Evolutionary conservation across 495 filamentous ascomycete genomes (phyloP).

Genomic region (Aspergillus cavernicola): DNA sequence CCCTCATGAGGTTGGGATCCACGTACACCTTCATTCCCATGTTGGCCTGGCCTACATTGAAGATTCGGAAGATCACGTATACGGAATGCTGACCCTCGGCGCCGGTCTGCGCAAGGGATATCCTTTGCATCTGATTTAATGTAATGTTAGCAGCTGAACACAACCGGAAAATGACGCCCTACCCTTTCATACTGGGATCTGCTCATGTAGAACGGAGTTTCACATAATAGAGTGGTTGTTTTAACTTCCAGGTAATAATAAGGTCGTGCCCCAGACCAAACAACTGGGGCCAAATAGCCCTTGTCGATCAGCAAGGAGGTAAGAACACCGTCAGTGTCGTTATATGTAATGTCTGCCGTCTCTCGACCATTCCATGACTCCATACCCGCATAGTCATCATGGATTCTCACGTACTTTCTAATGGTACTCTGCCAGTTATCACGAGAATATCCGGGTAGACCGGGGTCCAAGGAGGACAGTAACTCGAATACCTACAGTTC

Average conservation of each 20-base stretch:
- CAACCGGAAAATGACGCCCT: slow-evolving; percentile 4
- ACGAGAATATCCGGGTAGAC: slow-evolving; percentile 21
- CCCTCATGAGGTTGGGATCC: slow-evolving; percentile 27
- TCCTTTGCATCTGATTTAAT: neutral
- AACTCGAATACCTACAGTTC: slow-evolving; percentile 38
- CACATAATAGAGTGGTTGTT: slow-evolving; percentile 33
- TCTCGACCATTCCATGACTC: slow-evolving; percentile 32
- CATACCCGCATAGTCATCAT: slow-evolving; percentile 36
- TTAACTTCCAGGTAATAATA: slow-evolving; percentile 48
- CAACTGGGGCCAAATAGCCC: slow-evolving; percentile 26
- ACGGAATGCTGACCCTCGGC: slow-evolving; percentile 10
- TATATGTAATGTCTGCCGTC: slow-evolving; percentile 40
- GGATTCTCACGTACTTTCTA: slow-evolving; percentile 28
- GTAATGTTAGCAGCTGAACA: neutral
- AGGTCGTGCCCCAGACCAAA: slow-evolving; percentile 25
- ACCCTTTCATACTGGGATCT: slow-evolving; percentile 38
- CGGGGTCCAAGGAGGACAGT: slow-evolving; percentile 22
- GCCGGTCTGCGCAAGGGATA: neutral
- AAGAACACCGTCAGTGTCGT: slow-evolving; percentile 30
- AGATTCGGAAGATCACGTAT: slow-evolving; percentile 44
- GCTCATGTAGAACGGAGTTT: slow-evolving; percentile 41
- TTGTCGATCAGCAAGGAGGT: slow-evolving; percentile 30
- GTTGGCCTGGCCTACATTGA: slow-evolving; percentile 24
- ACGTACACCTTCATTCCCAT: slow-evolving; percentile 37
- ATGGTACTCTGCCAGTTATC: slow-evolving; percentile 46